Conservation (phyloP, 495 filamentous ascomycete species). For the Aspergillus bertholletiae region DNA sequence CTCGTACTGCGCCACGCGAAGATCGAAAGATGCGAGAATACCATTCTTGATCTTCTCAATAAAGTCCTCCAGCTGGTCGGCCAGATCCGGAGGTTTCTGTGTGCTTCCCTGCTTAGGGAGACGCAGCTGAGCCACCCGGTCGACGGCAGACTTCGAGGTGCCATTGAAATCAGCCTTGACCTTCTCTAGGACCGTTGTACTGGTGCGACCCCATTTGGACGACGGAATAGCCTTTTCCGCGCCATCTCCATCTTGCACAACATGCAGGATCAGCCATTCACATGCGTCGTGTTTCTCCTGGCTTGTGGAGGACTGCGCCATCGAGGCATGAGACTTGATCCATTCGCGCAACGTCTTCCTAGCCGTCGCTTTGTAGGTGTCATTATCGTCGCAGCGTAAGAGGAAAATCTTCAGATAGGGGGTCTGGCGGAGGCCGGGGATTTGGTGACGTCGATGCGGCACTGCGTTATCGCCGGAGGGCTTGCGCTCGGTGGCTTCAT, state of each 20-base stretch:
- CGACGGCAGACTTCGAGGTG: conserved; percentile 68
- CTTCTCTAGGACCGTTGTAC: conserved; percentile 83
- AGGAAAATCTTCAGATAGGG: conserved; percentile 91
- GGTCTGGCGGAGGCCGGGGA: conserved; percentile 87
- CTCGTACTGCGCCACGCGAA: conserved; percentile 89
- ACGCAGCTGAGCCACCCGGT: conserved; percentile 83
- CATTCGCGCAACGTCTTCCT: conserved; percentile 82
- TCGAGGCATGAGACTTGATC: conserved; percentile 71
- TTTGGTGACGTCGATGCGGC: conserved; percentile 82
- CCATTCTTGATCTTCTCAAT: conserved; percentile 81
- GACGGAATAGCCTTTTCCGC: conserved; percentile 73
- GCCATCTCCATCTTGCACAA: conserved; percentile 58
- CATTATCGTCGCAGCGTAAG: conserved; percentile 89
- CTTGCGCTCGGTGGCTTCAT: conserved; percentile 29
- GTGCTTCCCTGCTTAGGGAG: conserved; percentile 47
- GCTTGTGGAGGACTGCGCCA: conserved; percentile 41
- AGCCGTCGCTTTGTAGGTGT: conserved; percentile 78
- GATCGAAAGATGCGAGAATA: conserved; percentile 86
- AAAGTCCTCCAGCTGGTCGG: conserved; percentile 76
- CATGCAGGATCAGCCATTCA: conserved; percentile 93
- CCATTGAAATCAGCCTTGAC: conserved; percentile 88
- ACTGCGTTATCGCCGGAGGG: conserved; percentile 33
- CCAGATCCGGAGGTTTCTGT: conserved; percentile 64
- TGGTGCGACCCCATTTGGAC: conserved; percentile 75
- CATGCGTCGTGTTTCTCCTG: conserved; percentile 91